Conservation (phyloP, 2,329 filamentous ascomycete genomes). For the Pseudomassariella vexata region DNA sequence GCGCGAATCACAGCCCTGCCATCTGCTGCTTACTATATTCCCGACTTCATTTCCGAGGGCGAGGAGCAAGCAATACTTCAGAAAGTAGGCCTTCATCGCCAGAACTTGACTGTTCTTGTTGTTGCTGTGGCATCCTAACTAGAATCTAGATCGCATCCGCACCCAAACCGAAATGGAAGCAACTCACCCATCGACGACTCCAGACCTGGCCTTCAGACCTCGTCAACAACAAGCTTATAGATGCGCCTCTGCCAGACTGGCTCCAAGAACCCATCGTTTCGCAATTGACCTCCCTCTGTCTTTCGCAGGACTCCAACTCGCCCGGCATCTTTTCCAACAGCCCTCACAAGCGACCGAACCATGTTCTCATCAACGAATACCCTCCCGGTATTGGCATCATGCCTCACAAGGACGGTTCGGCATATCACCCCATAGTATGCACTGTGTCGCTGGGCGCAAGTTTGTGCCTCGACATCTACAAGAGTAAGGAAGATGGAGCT, state of each 20-base stretch:
- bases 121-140: slow-evolving; percentile 29
- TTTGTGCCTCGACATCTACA: slow-evolving; percentile 72
- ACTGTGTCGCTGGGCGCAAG: slow-evolving; percentile 80
- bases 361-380: slow-evolving; percentile 93
- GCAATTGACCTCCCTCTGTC: slow-evolving; percentile 47
- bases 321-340: slow-evolving; percentile 52
- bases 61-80: slow-evolving; percentile 68
- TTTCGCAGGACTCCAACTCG: slow-evolving; percentile 21
- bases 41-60: slow-evolving; percentile 71
- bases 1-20: slow-evolving; percentile 52
- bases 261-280: slow-evolving; percentile 64
- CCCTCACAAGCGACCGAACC: slow-evolving; percentile 75
- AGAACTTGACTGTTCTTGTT: slow-evolving; percentile 2
- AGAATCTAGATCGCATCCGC: slow-evolving; percentile 51
- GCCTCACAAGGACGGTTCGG: slow-evolving; percentile 88
- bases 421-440: slow-evolving; percentile 83
- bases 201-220: slow-evolving; percentile 88
- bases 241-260: slow-evolving; percentile 69
- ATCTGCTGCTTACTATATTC: slow-evolving; percentile 71
- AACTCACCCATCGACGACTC: slow-evolving; percentile 77
- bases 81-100: slow-evolving; percentile 49
- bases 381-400: slow-evolving; percentile 86
- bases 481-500: slow-evolving; percentile 55
- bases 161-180: slow-evolving; percentile 76
- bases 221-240: slow-evolving; percentile 70